Percentiles rank a stretch among this genome's conserved stretches.
Evolutionary conservation across 1,284 basidiomycete species (phyloP).

Genomic region (Erythrobasidium hasegawianum): DNA sequence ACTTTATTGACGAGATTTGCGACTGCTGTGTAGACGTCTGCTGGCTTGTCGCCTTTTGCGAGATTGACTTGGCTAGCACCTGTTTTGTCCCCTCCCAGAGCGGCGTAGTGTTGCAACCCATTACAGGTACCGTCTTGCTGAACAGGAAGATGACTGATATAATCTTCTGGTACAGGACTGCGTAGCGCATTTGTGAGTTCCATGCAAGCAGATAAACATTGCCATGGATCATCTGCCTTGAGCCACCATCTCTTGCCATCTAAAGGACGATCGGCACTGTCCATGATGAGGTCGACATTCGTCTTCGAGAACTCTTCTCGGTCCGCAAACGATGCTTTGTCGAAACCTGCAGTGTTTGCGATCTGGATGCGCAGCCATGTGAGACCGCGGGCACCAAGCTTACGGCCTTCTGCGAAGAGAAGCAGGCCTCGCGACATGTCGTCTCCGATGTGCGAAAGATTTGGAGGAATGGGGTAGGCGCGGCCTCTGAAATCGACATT

Average conservation of each 20-base stretch:
- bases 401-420: slow-evolving; percentile 74
- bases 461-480: slow-evolving; percentile 93
- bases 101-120: slow-evolving; percentile 97
- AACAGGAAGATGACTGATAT: slow-evolving; percentile 74
- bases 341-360: slow-evolving; percentile 87
- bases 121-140: slow-evolving; percentile 99
- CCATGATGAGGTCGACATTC: slow-evolving; percentile 71
- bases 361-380: slow-evolving; percentile 88
- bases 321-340: slow-evolving; percentile 92
- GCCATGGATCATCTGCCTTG: slow-evolving; percentile 93
- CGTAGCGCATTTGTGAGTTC: slow-evolving; percentile 76
- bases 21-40: slow-evolving; percentile 96
- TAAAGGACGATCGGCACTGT: slow-evolving; percentile 80
- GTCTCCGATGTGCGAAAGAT: slow-evolving; percentile 93
- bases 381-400: slow-evolving; percentile 73
- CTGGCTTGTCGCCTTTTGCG: slow-evolving; percentile 75
- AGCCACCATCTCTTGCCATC: slow-evolving; percentile 47
- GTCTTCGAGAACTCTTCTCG: slow-evolving; percentile 74
- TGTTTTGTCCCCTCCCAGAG: slow-evolving; percentile 83
- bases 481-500: slow-evolving; percentile 98
- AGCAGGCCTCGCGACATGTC: slow-evolving; percentile 88
- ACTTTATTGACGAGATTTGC: slow-evolving; percentile 67
- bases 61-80: slow-evolving; percentile 95
- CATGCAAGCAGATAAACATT: slow-evolving; percentile 86
- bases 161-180: slow-evolving; percentile 67